Evolutionary conservation across 768 basidiomycete species (phyloP), one percentile per base, ranked within the genome.

Genomic region (Amanita rubescens): DNA sequence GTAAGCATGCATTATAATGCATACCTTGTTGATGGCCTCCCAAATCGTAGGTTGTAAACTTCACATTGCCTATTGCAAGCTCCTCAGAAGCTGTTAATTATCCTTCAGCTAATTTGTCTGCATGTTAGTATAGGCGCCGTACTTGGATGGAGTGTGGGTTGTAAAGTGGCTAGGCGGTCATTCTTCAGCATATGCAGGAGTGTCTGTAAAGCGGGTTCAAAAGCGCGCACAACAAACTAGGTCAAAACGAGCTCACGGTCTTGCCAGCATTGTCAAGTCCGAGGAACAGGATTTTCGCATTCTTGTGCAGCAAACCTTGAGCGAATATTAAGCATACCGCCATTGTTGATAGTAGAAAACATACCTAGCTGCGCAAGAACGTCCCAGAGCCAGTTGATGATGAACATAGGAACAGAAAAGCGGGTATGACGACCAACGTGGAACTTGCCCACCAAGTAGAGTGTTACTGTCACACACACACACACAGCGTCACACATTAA

Each of bases 161-260:
- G 96, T 58, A 99, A 76, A 17, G 93, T 96, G 25, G 96, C 96
- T 57, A 98, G 78, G 63, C 96, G 81, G 75, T 98, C 96, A 63
- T 98, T 99, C 81, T 99, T 99, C 63, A 99, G 79, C 95, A 98
- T 98, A 74, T 99, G 96, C 63, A 98, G 71, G 39, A 97, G 78
- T 25, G 95, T 97, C 94, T 97, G 53, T 22, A 44, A n/a, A 25
- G 10, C 14, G 25, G 30, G 32, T 43, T 44, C 43, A 41, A 41
- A 15, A 2, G 55, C 49, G 53, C 27, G 50, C 47, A 30, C 27
- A 30, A 30, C 35, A 39, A 15, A 39, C 46, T 55, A 17, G 43
- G 11, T 15, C 32, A 11, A 30, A 27, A 20, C 12, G 63, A 87
- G 55, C 58, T 41, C 27, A 96, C 95, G 56, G 96, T 98, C 81